phyloP scores from a whole-genome alignment of 176 grass and related monocot genomes.

The Poa annua region DNA sequence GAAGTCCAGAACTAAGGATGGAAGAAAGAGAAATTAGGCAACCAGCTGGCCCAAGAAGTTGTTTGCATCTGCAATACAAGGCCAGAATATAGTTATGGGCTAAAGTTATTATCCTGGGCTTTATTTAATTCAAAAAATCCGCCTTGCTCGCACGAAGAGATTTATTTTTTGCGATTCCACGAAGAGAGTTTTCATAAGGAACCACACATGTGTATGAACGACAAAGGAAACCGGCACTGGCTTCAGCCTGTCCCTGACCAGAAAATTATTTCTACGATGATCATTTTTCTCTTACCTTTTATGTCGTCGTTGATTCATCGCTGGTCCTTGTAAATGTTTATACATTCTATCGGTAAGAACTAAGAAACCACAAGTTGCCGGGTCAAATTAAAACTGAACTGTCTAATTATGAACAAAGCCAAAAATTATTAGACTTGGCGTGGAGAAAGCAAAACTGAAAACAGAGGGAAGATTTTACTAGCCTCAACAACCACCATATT shows the following conservation, averaged over 20 bases:
- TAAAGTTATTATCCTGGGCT: too few species aligned
- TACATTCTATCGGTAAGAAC: background rate
- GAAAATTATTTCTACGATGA: background rate
- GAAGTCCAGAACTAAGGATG: too few species aligned
- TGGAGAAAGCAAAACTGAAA: slow-evolving; percentile 17
- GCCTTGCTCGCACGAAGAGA: too few species aligned
- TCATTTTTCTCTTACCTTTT: background rate
- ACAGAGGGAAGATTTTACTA: background rate
- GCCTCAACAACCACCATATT: background rate
- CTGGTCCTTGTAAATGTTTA: background rate
- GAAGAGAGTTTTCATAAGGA: background rate
- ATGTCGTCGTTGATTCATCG: background rate
- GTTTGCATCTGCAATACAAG: too few species aligned
- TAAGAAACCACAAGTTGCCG: background rate
- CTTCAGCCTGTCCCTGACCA: background rate
- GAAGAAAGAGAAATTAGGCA: too few species aligned
- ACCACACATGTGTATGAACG: background rate
- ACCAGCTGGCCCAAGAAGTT: too few species aligned
- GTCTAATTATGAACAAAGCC: slow-evolving; percentile 9
- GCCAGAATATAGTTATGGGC: too few species aligned
- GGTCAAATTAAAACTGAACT: slow-evolving; percentile 36
- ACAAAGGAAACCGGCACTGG: background rate
- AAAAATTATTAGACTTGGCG: slow-evolving; percentile 34
- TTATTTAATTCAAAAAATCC: too few species aligned
- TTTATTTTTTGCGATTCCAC: too few species aligned